These are phyloP conservation scores for Furcasterigmium sp. DNA, from an alignment of 2,329 filamentous ascomycete genomes.

Conservation along the genomic window DNA sequence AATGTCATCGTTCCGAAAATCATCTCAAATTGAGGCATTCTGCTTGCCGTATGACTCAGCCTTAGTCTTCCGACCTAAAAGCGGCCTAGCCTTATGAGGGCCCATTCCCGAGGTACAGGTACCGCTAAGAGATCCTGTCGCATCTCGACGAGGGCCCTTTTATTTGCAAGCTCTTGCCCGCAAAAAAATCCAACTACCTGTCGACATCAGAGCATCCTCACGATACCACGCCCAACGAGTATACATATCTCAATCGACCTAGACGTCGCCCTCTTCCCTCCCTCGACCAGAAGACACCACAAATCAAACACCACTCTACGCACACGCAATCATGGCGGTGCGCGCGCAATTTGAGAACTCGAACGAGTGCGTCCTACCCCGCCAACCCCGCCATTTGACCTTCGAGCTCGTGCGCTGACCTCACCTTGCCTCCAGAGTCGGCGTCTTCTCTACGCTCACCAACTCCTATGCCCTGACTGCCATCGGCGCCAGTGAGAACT, in stretches of 20 bases:
- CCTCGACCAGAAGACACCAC: background rate
- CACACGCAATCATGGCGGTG: slow-evolving; percentile 51
- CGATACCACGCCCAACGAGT: background rate
- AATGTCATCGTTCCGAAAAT: too few relatives aligned
- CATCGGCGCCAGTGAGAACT: slow-evolving; percentile 94
- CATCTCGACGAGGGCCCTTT: background rate
- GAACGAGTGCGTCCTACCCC: slow-evolving; percentile 64
- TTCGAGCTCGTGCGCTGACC: slow-evolving; percentile 17
- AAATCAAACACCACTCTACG: background rate
- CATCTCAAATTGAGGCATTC: too few relatives aligned
- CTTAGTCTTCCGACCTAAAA: background rate
- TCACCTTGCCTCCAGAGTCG: slow-evolving; percentile 59
- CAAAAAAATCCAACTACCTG: slow-evolving; percentile 3
- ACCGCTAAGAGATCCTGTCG: background rate
- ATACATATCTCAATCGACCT: background rate
- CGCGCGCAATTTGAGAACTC: slow-evolving; percentile 82
- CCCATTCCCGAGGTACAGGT: background rate
- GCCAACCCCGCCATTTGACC: slow-evolving; percentile 17
- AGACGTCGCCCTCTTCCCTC: background rate
- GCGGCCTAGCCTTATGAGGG: background rate
- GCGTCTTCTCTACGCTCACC: slow-evolving; percentile 93
- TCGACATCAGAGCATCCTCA: background rate
- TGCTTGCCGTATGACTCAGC: background rate
- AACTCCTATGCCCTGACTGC: slow-evolving; percentile 96
- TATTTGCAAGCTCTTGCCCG: slow-evolving; percentile 3